Base-by-base conservation (phyloP, 129 eudicot genomes). In the Silybum marianum region DNA sequence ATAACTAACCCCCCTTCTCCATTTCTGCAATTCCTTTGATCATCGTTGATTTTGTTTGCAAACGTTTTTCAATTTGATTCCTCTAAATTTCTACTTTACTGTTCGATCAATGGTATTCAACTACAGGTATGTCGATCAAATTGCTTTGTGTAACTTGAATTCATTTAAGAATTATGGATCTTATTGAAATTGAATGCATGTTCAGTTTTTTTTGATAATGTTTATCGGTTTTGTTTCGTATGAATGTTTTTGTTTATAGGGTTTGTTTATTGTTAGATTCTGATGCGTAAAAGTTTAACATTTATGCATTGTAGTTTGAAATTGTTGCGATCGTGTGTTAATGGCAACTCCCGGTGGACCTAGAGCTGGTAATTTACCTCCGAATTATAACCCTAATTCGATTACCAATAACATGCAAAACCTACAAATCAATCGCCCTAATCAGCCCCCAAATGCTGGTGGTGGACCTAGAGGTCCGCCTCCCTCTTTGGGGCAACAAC, bases 311-410 rank as follows among this genome's bases (percentile, higher is more conserved):
- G n/a, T 63, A 38, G 73, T 36, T 22, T 36, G 26, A 16, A 80
- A 21, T 34, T 25, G 40, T 72, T 39, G 77, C 18, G 69, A 42
- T 81, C 73, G 26, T 81, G 66, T 66, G 9, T 38, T 32, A 73
- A 90, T 88, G 95, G 89, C 90, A 14, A 71, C 95, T 79, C 91
- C 95, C 14, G 94, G 97, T 82, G 84, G 84, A 72, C 73, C 79
- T 81, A 81, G 84, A 63, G 65, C 78, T 2, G 84, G 89, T 69
- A 87, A 84, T 75, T 40, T 80, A 10, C 92, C 92, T 3, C 90
- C 88, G 9, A 86, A 88, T 87, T 87, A 88, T 68, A 88, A 87
- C 72, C 88, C 93, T 11, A 92, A 88, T 85, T 82, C 90, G 24
- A 78, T 90, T 36, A 80, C 93, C 6, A 85, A 90, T 79, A 88